Percentiles rank a stretch among this genome's conserved stretches.
phyloP scores from a whole-genome alignment of 345 rosid species.

The Carallia pectinifolia region DNA sequence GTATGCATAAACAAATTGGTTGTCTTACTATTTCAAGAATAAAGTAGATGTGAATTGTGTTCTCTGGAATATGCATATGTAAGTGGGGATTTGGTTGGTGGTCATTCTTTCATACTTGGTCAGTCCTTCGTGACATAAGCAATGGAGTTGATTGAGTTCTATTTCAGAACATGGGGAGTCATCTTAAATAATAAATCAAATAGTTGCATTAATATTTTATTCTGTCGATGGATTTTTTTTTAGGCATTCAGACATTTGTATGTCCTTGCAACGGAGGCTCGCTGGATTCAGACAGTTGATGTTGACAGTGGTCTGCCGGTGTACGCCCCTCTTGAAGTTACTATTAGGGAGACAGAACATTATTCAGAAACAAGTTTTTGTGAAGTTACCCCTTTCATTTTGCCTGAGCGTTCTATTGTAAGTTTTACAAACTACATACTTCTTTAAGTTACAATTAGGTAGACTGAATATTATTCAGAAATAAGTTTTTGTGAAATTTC shows the following conservation, averaged over 20 bases:
- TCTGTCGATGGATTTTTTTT: conserved; percentile 21
- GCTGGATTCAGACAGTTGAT: conserved; percentile 95
- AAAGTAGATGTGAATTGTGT: no score
- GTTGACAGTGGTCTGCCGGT: conserved; percentile 95
- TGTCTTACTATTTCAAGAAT: no score
- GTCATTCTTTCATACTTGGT: background rate
- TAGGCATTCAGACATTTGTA: conserved; percentile 98
- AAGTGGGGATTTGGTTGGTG: no score
- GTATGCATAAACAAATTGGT: no score
- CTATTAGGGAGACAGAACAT: conserved; percentile 71
- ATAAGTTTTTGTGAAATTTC: conserved; percentile 82
- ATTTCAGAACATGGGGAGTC: background rate
- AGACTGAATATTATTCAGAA: conserved; percentile 83
- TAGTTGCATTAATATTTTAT: background rate
- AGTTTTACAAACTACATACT: conserved; percentile 44
- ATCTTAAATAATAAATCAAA: no score
- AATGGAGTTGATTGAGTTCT: no score
- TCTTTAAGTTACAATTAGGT: conserved; percentile 72
- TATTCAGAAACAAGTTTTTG: conserved; percentile 86
- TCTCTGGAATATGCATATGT: no score
- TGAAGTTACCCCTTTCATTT: conserved; percentile 89
- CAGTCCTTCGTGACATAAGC: background rate
- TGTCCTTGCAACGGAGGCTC: conserved; percentile 94
- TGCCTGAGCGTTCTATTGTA: conserved; percentile 94
- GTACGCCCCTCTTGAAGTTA: conserved; percentile 86